phyloP scores from a whole-genome alignment of 805 yeast genomes.

The Candida multigemmis region DNA sequence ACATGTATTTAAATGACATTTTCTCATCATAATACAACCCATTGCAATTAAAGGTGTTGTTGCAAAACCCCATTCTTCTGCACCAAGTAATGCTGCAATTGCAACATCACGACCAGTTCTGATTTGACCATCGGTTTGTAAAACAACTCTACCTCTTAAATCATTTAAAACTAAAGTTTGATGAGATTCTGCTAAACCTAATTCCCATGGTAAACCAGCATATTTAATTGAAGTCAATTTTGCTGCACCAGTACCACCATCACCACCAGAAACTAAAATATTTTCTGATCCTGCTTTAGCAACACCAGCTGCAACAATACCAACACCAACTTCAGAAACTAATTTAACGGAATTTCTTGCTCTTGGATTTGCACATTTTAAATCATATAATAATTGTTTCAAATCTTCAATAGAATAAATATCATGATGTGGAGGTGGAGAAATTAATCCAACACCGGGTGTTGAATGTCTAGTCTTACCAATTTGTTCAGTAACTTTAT shows the following conservation, averaged over 20 bases:
- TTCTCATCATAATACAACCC: slow-evolving; percentile 97
- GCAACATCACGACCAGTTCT: slow-evolving; percentile 97
- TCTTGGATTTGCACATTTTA: slow-evolving; percentile 94
- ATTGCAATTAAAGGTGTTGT: slow-evolving; percentile 93
- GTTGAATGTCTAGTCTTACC: slow-evolving; percentile 96
- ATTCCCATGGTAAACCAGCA: slow-evolving; percentile 98
- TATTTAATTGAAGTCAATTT: slow-evolving; percentile 94
- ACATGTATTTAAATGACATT: slow-evolving; percentile 79
- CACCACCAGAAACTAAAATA: slow-evolving; percentile 92
- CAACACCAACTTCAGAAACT: slow-evolving; percentile 98
- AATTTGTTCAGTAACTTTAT: slow-evolving; percentile 79
- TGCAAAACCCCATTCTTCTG: slow-evolving; percentile 98
- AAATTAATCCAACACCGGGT: slow-evolving; percentile 91
- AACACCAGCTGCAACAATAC: slow-evolving; percentile 98
- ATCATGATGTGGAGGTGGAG: slow-evolving; percentile 99
- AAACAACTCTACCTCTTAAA: slow-evolving; percentile 88
- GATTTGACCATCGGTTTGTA: slow-evolving; percentile 97
- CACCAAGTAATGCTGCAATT: slow-evolving; percentile 91
- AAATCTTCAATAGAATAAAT: slow-evolving; percentile 96
- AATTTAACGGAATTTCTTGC: slow-evolving; percentile 94
- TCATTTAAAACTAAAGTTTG: slow-evolving; percentile 95
- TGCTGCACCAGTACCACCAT: slow-evolving; percentile 99
- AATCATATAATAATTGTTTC: slow-evolving; percentile 91
- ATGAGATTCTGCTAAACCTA: slow-evolving; percentile 96
- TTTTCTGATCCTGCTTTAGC: slow-evolving; percentile 99